Percentiles rank a stretch among this genome's conserved stretches.
These are phyloP conservation scores for Phialocephala sp. DNA, from an alignment of 2,329 filamentous ascomycete genomes.

Conservation along the genomic window DNA sequence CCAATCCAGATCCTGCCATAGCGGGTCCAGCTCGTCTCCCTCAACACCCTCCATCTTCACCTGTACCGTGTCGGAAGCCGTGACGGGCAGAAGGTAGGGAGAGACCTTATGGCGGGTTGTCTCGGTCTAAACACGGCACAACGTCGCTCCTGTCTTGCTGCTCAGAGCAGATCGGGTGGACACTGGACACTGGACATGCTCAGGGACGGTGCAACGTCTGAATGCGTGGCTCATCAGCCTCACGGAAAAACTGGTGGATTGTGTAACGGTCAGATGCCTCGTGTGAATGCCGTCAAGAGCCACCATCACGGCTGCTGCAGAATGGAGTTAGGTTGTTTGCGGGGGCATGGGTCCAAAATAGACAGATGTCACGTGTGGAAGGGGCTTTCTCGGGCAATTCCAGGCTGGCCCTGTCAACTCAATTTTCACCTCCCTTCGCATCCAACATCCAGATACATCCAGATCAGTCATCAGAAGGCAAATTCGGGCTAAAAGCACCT, in stretches of 20 bases:
- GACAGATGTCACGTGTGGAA: background rate
- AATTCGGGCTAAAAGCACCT: background rate
- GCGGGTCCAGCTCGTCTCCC: slow-evolving; percentile 40
- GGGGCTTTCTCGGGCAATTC: background rate
- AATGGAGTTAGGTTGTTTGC: background rate
- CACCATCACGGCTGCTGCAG: background rate
- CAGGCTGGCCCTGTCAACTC: background rate
- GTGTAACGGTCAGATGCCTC: slow-evolving; percentile 1
- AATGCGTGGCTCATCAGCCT: slow-evolving; percentile 16
- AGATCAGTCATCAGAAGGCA: slow-evolving; percentile 1
- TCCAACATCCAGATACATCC: background rate
- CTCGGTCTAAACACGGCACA: slow-evolving; percentile 26
- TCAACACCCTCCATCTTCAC: slow-evolving; percentile 59
- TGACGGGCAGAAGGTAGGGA: slow-evolving; percentile 30
- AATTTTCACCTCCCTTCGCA: background rate
- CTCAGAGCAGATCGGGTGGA: slow-evolving; percentile 12
- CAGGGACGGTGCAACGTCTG: slow-evolving; percentile 28
- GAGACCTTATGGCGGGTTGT: slow-evolving; percentile 33
- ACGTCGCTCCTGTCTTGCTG: slow-evolving; percentile 33
- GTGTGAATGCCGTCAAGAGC: background rate
- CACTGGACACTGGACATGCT: slow-evolving; percentile 24
- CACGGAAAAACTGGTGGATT: slow-evolving; percentile 2
- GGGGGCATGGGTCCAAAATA: background rate
- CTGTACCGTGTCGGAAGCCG: slow-evolving; percentile 21
- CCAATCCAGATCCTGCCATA: slow-evolving; percentile 43